Evolutionary conservation across 345 rosid genomes (phyloP).

Genomic region (Murraya koenigii): DNA sequence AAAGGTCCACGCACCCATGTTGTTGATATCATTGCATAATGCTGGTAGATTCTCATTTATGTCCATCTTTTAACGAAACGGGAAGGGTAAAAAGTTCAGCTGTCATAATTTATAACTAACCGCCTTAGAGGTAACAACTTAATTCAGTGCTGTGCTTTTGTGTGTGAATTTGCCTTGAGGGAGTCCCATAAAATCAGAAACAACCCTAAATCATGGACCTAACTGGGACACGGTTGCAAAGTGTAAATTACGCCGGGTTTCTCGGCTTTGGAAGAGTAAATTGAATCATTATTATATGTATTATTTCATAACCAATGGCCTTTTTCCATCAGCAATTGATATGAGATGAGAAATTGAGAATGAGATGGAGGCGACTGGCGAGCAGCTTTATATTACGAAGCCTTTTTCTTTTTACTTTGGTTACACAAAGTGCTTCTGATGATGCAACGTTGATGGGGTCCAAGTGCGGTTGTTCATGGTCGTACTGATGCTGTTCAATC

Average conservation of each 20-base stretch:
- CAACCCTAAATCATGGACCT: not conserved
- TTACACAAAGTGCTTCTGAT: not conserved
- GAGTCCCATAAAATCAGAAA: not conserved
- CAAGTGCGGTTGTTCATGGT: too few relatives aligned
- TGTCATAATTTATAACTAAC: not conserved
- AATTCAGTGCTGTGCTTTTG: not conserved
- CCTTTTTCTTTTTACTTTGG: not conserved
- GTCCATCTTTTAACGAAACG: not conserved
- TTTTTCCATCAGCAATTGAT: not conserved
- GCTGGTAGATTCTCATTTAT: not conserved
- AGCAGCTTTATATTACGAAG: not conserved
- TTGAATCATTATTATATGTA: conserved; percentile 1
- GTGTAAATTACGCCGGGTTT: not conserved
- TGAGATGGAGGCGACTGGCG: not conserved
- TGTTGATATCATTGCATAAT: conserved; percentile 18
- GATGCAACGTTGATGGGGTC: not conserved
- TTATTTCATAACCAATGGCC: not conserved
- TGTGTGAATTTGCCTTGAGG: not conserved
- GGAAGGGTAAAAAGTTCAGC: not conserved
- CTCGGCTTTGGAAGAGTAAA: conserved; percentile 4
- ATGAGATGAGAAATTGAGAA: too few relatives aligned
- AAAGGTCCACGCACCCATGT: conserved; percentile 15
- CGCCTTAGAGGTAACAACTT: not conserved
- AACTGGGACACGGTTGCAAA: not conserved
- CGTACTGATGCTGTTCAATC: too few relatives aligned